These are phyloP conservation scores for Trebouxia sp. DNA, from an alignment of 139 green algal species.

Conservation along the genomic window DNA sequence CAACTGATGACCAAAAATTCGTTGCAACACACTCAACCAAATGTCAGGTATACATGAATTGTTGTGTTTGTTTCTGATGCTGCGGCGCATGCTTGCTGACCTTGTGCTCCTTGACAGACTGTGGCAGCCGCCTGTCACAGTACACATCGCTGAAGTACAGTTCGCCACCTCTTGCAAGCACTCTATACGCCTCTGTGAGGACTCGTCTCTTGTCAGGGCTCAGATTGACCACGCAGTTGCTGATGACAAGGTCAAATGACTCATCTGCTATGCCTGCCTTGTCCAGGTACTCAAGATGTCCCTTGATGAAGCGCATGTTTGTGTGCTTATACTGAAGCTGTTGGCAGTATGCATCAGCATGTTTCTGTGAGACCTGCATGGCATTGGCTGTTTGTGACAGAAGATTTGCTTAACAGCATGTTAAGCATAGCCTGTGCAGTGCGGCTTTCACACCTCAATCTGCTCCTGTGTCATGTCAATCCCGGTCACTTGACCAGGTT, in stretches of 20 bases:
- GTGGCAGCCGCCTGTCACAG: slow-evolving; percentile 77
- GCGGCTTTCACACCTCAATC: slow-evolving; percentile 54
- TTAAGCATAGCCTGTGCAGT: background rate
- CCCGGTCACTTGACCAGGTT: slow-evolving; percentile 75
- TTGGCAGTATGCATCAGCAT: slow-evolving; percentile 71
- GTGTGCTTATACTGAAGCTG: slow-evolving; percentile 69
- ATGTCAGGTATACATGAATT: too few relatives aligned
- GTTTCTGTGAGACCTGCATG: slow-evolving; percentile 66
- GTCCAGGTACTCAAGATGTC: slow-evolving; percentile 90
- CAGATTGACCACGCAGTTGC: slow-evolving; percentile 97
- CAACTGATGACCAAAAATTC: background rate
- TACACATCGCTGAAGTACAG: slow-evolving; percentile 98
- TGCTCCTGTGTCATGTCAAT: slow-evolving; percentile 96
- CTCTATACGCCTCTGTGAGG: slow-evolving; percentile 51
- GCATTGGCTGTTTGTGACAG: background rate
- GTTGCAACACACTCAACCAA: background rate
- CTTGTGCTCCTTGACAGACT: slow-evolving; percentile 54
- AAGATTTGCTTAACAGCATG: background rate
- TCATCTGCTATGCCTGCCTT: slow-evolving; percentile 69
- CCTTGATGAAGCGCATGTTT: slow-evolving; percentile 91
- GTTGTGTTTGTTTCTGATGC: too few relatives aligned
- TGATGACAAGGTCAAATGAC: slow-evolving; percentile 91
- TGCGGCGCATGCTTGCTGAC: slow-evolving; percentile 26
- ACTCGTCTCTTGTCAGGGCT: slow-evolving; percentile 82
- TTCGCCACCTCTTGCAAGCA: slow-evolving; percentile 91